These are phyloP conservation scores for Zasmidium citrigriseum DNA, from an alignment of 2,329 filamentous ascomycete species.

Conservation along the genomic window DNA sequence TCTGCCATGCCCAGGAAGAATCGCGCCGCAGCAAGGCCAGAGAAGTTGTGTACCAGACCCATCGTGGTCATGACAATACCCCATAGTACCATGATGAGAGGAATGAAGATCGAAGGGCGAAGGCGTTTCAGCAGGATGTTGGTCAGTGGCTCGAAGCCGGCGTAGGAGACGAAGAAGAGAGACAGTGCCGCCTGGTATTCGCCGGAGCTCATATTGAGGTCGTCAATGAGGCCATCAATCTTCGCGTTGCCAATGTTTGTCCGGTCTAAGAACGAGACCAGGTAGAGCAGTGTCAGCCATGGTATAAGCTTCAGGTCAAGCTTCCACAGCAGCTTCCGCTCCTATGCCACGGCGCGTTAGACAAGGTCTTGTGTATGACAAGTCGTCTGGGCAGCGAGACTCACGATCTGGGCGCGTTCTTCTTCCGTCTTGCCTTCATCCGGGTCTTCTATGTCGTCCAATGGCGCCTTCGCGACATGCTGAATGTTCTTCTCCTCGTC, in stretches of 20 bases:
- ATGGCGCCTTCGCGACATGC: background rate
- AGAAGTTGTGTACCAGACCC: conserved; percentile 22
- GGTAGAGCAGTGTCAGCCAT: conserved; percentile 70
- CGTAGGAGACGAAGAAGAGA: conserved; percentile 86
- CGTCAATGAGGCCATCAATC: conserved; percentile 55
- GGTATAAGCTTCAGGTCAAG: conserved; percentile 64
- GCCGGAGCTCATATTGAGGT: conserved; percentile 60
- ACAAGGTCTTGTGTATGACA: too few species aligned
- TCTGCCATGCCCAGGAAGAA: conserved; percentile 71
- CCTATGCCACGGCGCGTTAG: conserved; percentile 45
- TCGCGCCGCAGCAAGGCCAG: conserved; percentile 27
- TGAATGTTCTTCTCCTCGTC: conserved; percentile 14
- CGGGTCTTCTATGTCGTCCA: conserved; percentile 45
- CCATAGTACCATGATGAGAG: conserved; percentile 75
- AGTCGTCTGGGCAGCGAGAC: background rate
- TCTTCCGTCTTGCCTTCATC: conserved; percentile 66
- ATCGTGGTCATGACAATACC: conserved; percentile 63
- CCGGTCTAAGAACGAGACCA: conserved; percentile 69
- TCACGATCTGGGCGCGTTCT: conserved; percentile 63
- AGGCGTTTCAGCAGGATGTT: conserved; percentile 77
- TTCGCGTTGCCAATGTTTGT: conserved; percentile 79
- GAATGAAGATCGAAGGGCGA: conserved; percentile 70
- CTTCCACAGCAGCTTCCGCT: conserved; percentile 62
- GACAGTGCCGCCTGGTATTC: conserved; percentile 74
- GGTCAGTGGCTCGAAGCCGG: conserved; percentile 74